Percentiles rank a stretch among this genome's conserved stretches.
phyloP scores from a whole-genome alignment of 768 basidiomycete genomes.

The Kwoniella pini region DNA sequence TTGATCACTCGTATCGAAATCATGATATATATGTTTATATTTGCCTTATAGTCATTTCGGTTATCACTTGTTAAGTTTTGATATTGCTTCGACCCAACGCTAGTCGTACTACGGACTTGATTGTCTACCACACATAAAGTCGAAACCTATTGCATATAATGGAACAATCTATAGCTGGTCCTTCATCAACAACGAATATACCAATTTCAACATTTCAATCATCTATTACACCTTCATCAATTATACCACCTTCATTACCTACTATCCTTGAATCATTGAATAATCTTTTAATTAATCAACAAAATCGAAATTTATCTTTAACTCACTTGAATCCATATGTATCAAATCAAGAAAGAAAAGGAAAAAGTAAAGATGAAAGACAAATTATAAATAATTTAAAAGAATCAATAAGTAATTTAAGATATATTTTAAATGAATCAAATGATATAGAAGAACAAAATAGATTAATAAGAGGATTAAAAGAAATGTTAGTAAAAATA shows the following conservation, averaged over 20 bases:
- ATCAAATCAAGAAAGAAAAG: conserved; percentile 21
- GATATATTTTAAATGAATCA: background rate
- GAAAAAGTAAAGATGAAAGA: background rate
- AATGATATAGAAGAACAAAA: conserved; percentile 14
- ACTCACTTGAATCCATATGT: conserved; percentile 39
- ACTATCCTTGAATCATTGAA: conserved; percentile 6
- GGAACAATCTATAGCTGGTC: background rate
- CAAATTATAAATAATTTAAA: background rate
- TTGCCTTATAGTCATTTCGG: no score
- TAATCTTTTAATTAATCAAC: background rate
- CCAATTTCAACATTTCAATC: background rate
- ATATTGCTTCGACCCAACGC: no score
- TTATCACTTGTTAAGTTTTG: no score
- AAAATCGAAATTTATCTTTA: conserved; percentile 2
- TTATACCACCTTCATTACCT: background rate
- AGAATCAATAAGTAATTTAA: background rate
- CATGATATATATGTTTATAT: no score
- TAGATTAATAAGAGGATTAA: conserved; percentile 29
- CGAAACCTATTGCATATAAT: no score
- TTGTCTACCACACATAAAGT: no score
- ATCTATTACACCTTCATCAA: background rate
- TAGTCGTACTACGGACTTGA: no score
- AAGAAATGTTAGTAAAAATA: conserved; percentile 32
- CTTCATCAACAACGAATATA: background rate
- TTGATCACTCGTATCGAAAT: no score